These are phyloP conservation scores for Ogataea thermomethanolica DNA, from an alignment of 805 yeast species.

Conservation along the genomic window DNA sequence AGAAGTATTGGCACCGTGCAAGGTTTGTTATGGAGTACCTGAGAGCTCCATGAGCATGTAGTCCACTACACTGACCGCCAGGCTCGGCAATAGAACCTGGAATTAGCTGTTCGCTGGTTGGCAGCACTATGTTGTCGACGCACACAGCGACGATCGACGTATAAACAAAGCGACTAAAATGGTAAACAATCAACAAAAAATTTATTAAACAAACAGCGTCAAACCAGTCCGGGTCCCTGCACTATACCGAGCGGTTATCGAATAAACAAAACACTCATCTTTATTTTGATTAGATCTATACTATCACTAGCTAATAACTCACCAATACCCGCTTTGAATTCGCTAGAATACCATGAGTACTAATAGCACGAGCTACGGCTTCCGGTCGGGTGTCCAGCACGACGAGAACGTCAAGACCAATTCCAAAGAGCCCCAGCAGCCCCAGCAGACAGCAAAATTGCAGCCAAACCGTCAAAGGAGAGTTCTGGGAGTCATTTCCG, in stretches of 20 bases:
- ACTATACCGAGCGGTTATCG: slow-evolving; percentile 6
- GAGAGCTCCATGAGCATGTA: too few relatives aligned
- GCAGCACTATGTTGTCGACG: neutral
- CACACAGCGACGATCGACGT: slow-evolving; percentile 6
- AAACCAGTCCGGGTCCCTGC: slow-evolving; percentile 3
- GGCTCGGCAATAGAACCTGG: too few relatives aligned
- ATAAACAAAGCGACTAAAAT: slow-evolving; percentile 12
- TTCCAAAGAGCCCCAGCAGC: slow-evolving; percentile 6
- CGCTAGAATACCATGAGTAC: slow-evolving; percentile 21
- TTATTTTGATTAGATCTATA: neutral
- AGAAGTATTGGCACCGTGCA: too few relatives aligned
- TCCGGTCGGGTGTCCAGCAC: slow-evolving; percentile 12
- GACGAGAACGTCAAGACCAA: slow-evolving; percentile 25
- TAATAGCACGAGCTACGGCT: slow-evolving; percentile 12
- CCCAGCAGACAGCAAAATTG: neutral
- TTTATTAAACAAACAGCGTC: slow-evolving; percentile 8
- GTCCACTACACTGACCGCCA: too few relatives aligned
- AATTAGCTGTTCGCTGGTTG: too few relatives aligned
- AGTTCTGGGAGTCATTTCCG: slow-evolving; percentile 29
- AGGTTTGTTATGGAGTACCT: too few relatives aligned
- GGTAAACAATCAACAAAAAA: slow-evolving; percentile 19
- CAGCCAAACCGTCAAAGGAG: slow-evolving; percentile 18
- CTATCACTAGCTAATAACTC: slow-evolving; percentile 7
- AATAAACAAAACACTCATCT: slow-evolving; percentile 1
- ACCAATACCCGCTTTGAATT: slow-evolving; percentile 15